These are phyloP conservation scores for Knoxia roxburghii DNA, from an alignment of 257 asterid genomes.

Conservation along the genomic window DNA sequence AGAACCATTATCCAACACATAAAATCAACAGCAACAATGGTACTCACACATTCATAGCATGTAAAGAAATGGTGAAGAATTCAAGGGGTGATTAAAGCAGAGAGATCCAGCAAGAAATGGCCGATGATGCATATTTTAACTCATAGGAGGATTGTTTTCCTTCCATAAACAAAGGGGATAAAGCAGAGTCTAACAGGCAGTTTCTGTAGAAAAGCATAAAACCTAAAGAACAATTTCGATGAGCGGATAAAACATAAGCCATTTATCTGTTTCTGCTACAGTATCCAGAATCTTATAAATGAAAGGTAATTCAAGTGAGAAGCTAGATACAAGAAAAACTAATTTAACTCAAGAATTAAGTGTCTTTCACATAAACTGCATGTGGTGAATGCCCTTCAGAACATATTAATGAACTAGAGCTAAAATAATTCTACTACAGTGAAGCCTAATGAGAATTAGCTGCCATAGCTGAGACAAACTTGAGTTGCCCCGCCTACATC, in stretches of 20 bases:
- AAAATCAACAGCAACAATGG: neutral
- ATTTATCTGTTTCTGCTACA: neutral
- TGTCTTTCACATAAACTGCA: neutral
- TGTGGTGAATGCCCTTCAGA: neutral
- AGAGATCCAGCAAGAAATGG: neutral
- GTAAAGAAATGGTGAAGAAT: no score
- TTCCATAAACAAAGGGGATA: no score
- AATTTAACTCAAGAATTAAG: neutral
- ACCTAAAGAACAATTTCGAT: neutral
- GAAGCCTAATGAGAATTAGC: conserved; percentile 37
- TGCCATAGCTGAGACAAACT: conserved; percentile 98
- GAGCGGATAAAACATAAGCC: neutral
- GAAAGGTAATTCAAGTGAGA: neutral
- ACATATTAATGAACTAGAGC: neutral
- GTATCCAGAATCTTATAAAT: neutral
- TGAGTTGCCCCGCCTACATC: conserved; percentile 99
- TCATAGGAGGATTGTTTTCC: neutral
- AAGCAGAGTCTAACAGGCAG: neutral
- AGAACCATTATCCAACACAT: neutral
- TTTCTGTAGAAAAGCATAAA: neutral
- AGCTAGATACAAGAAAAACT: neutral
- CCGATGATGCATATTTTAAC: neutral
- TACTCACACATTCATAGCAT: neutral
- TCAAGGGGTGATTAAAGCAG: neutral
- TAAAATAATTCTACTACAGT: neutral